Conservation (phyloP, 805 yeast genomes). For the Starmerella sp. region DNA sequence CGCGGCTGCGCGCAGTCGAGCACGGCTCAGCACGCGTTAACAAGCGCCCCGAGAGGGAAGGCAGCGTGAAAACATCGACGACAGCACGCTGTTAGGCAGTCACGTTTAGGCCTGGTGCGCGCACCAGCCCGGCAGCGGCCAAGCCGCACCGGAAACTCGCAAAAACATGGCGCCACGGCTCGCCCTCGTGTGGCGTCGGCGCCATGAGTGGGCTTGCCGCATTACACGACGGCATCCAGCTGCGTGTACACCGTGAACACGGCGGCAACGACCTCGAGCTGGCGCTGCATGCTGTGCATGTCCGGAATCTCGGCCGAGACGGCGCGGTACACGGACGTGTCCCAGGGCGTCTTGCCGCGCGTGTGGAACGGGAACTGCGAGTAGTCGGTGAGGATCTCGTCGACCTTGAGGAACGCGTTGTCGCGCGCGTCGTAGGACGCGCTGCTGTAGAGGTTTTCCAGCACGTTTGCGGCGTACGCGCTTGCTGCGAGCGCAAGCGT, state of each 20-base stretch:
- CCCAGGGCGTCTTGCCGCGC: conserved; percentile 31
- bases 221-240: conserved; percentile 49
- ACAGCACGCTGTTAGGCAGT: too few relatives aligned
- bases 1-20: too few relatives aligned
- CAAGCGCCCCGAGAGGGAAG: too few relatives aligned
- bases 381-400: conserved; percentile 71
- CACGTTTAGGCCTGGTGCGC: too few relatives aligned
- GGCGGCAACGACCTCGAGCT: conserved; percentile 83
- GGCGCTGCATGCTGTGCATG: conserved; percentile 34
- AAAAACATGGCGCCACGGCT: too few relatives aligned
- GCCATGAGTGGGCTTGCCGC: neutral
- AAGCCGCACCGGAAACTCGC: too few relatives aligned
- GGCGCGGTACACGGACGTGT: conserved; percentile 42
- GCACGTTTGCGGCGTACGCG: conserved; percentile 89
- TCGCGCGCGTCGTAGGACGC: conserved; percentile 82
- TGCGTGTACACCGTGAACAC: conserved; percentile 81
- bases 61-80: too few relatives aligned
- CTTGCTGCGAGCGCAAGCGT: conserved; percentile 76
- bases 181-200: too few relatives aligned
- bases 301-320: conserved; percentile 38
- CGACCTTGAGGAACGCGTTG: conserved; percentile 87
- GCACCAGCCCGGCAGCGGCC: too few relatives aligned
- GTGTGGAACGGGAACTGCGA: conserved; percentile 74
- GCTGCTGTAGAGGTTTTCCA: conserved; percentile 68
- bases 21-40: too few relatives aligned